Percentiles rank a stretch among this genome's conserved stretches.
phyloP scores from a whole-genome alignment of 1,284 basidiomycete genomes.

The Sparassis latifolia region DNA sequence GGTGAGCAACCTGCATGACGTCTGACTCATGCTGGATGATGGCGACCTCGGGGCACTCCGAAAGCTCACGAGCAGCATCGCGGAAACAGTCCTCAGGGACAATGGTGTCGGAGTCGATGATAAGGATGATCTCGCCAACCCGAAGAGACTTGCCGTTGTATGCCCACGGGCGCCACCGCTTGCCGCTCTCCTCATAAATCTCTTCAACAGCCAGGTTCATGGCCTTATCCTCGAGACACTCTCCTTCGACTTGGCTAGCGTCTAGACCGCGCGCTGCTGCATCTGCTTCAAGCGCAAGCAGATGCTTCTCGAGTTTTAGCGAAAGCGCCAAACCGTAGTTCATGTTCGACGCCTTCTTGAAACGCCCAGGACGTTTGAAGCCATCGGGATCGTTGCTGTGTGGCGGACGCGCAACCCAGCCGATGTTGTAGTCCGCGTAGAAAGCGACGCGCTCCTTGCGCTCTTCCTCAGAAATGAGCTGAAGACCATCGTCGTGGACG shows the following conservation, averaged over 20 bases:
- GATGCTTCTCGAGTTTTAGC: constrained; percentile 43
- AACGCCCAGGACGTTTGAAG: constrained; percentile 48
- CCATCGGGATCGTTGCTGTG: constrained; percentile 38
- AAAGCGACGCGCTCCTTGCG: constrained; percentile 33
- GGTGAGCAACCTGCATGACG: constrained; percentile 81
- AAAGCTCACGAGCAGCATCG: constrained; percentile 77
- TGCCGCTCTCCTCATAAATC: constrained; percentile 50
- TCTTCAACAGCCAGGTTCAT: constrained; percentile 64
- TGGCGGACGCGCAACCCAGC: constrained; percentile 48
- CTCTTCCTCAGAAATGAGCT: constrained; percentile 32
- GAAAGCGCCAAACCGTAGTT: constrained; percentile 49
- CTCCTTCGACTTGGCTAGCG: constrained; percentile 20
- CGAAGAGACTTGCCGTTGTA: constrained; percentile 51
- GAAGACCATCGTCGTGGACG: constrained; percentile 69
- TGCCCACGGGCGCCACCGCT: constrained; percentile 58
- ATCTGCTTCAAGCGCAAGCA: constrained; percentile 38
- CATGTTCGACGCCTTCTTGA: constrained; percentile 60
- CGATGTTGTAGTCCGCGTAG: constrained; percentile 50
- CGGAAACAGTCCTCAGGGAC: constrained; percentile 84
- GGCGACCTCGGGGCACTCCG: constrained; percentile 71
- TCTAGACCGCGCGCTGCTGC: constrained; percentile 19
- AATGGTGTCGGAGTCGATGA: constrained; percentile 80
- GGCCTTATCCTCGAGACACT: constrained; percentile 53
- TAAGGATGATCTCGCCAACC: constrained; percentile 59
- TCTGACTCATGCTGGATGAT: constrained; percentile 84